These are phyloP conservation scores for Annulohypoxylon moriforme DNA, from an alignment of 495 filamentous ascomycete genomes.

Conservation along the genomic window DNA sequence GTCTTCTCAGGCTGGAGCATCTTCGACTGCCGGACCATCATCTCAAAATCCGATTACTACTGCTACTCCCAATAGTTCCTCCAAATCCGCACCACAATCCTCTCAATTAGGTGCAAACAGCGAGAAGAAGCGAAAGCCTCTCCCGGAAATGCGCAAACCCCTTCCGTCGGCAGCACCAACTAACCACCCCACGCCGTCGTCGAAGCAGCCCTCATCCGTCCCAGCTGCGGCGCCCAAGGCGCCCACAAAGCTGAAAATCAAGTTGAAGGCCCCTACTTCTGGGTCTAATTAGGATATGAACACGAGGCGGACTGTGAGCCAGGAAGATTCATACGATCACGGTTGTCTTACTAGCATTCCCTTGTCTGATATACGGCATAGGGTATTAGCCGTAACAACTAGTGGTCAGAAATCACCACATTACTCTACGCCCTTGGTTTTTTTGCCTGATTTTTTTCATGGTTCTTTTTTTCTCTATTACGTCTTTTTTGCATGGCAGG, in stretches of 20 bases:
- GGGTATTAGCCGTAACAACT: not conserved
- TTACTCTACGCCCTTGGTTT: not conserved
- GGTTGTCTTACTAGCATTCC: not conserved
- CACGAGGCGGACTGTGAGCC: not conserved
- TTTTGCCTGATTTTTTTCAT: not conserved
- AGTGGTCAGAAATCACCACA: not conserved
- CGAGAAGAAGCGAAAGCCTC: conserved; percentile 45
- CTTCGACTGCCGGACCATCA: conserved; percentile 1
- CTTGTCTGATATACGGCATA: not conserved
- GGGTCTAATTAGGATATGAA: conserved; percentile 23
- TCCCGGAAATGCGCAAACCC: conserved; percentile 53
- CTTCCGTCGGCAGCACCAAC: conserved; percentile 51
- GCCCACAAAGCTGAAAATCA: conserved; percentile 53
- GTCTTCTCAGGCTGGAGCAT: not conserved
- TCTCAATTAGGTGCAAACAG: conserved; percentile 23
- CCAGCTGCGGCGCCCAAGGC: conserved; percentile 35
- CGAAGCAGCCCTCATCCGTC: conserved; percentile 40
- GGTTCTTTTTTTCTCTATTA: not conserved
- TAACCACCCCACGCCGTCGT: conserved; percentile 36
- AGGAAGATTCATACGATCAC: not conserved
- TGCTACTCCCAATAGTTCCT: not conserved
- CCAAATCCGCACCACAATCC: conserved; percentile 25
- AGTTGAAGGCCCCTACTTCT: conserved; percentile 47
- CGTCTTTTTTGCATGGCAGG: conserved; percentile 18
- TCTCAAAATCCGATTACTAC: conserved; percentile 6